These are phyloP conservation scores for Clarireedia monteithiana DNA, from an alignment of 2,329 filamentous ascomycete species.

Conservation along the genomic window DNA sequence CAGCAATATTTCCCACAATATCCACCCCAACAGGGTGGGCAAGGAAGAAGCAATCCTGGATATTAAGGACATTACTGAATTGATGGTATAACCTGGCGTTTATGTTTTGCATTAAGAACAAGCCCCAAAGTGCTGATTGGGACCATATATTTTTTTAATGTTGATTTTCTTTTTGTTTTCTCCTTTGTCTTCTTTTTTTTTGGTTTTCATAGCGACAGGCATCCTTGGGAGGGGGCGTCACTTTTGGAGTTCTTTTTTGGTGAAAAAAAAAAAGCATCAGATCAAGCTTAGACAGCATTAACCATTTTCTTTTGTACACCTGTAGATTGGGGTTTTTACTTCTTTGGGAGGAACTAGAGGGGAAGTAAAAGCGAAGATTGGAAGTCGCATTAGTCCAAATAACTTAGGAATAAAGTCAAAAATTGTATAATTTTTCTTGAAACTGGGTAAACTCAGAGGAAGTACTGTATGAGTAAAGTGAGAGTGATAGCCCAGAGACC, in stretches of 20 bases:
- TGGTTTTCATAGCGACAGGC: not conserved
- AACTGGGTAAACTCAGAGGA: too few relatives aligned
- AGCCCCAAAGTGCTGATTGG: not conserved
- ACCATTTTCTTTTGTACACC: not conserved
- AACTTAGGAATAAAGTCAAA: not conserved
- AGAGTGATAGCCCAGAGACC: too few relatives aligned
- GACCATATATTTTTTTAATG: not conserved
- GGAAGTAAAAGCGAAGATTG: not conserved
- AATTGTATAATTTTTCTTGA: not conserved
- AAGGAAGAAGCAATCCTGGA: constrained; percentile 13
- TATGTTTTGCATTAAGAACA: not conserved
- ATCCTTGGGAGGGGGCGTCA: not conserved
- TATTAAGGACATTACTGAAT: constrained; percentile 13
- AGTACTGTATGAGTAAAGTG: too few relatives aligned
- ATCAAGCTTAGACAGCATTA: not conserved
- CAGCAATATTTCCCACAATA: constrained; percentile 16
- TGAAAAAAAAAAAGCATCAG: not conserved
- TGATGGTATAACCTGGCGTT: not conserved
- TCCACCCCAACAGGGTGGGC: constrained; percentile 13
- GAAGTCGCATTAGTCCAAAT: not conserved
- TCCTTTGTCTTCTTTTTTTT: not conserved
- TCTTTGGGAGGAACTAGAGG: too few relatives aligned
- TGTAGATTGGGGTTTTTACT: not conserved
- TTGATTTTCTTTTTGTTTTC: not conserved
- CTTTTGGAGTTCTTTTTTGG: not conserved